Percentiles rank a stretch among this genome's conserved stretches.
These are phyloP conservation scores for Botrytis squamosa DNA, from an alignment of 2,329 filamentous ascomycete genomes.

Conservation along the genomic window DNA sequence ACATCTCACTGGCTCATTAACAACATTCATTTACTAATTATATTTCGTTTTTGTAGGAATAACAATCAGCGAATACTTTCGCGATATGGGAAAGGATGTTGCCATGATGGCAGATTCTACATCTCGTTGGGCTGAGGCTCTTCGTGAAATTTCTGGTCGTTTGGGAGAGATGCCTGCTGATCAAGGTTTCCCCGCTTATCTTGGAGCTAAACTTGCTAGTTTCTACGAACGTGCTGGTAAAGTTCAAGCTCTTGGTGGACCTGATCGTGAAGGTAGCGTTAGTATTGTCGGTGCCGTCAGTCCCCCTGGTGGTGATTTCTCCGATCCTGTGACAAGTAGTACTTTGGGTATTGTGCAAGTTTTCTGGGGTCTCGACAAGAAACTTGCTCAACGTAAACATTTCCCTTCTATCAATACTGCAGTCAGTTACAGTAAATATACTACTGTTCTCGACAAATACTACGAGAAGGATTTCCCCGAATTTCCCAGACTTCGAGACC, in stretches of 20 bases:
- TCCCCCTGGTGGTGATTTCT: constrained; percentile 97
- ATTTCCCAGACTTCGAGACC: constrained; percentile 88
- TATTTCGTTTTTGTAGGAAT: too few species aligned
- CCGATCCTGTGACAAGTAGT: constrained; percentile 90
- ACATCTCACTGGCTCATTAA: too few species aligned
- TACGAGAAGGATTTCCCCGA: constrained; percentile 94
- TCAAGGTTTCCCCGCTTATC: constrained; percentile 97
- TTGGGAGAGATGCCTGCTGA: constrained; percentile 99
- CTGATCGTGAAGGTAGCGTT: constrained; percentile 85
- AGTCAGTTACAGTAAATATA: constrained; percentile 97
- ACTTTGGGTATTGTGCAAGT: constrained; percentile 98
- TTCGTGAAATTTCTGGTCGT: constrained; percentile 98
- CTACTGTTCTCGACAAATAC: constrained; percentile 79
- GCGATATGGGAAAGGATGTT: constrained; percentile 94
- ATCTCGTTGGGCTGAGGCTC: constrained; percentile 96
- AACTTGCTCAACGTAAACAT: constrained; percentile 97
- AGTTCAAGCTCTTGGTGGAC: constrained; percentile 80
- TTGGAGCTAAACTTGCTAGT: constrained; percentile 93
- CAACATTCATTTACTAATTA: too few species aligned
- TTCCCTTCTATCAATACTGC: constrained; percentile 98
- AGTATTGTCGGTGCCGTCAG: constrained; percentile 97
- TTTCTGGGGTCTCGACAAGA: constrained; percentile 99
- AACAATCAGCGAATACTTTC: constrained; percentile 59
- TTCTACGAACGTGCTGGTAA: constrained; percentile 99
- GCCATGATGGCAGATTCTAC: constrained; percentile 99